Base-by-base conservation (phyloP, 192 early-diverging fungal species). In the Coemansia sp. region DNA sequence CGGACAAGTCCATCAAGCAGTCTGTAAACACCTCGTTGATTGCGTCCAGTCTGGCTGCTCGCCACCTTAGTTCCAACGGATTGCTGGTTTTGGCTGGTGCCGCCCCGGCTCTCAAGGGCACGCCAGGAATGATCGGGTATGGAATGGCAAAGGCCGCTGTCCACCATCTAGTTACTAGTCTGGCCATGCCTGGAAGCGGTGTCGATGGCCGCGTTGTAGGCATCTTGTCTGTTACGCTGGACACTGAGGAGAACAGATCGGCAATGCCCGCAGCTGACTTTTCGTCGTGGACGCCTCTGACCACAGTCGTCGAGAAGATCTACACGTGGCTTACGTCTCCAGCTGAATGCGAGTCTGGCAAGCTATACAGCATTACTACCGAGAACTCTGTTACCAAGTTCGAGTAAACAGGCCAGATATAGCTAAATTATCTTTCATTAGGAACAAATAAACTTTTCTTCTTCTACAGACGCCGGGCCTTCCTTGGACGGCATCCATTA, bases 141-240 rank as follows among this genome's bases (percentile, higher is more conserved):
- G 97, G 97, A 35, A 80, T 95, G 75, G 93, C 94, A 50, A 99
- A 99, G 75, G 94, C 95, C 14, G 90, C 90, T 6, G 94, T 96
- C 23, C 95, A 97, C 80, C 97, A 99, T 39, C 73, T 97, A 64
- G 88, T 94, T 0, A 76, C 88, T 35, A 92, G 91, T 68, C 73
- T 92, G 47, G 91, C 94, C 43, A 66, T 85, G 44, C 63, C 57
- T 5, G 86, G 81, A 14, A 88, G 89, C 62, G 97, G 96, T 5
- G 74, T 99, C 14, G 92, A 92, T 37, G 86, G 89, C 53, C 87
- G 86, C 26, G 91, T 93, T 6, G 85, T 87, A 30, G 94, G 88
- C 8, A 81, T 93, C 39, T 81, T 89, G 44, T 89, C 92, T 11
- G 78, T 89, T 1, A 95, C 90, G 2, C 80, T 99, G 44, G 97